Conservation (phyloP, 768 basidiomycete species). For the Xerocomellus amylosporus region DNA sequence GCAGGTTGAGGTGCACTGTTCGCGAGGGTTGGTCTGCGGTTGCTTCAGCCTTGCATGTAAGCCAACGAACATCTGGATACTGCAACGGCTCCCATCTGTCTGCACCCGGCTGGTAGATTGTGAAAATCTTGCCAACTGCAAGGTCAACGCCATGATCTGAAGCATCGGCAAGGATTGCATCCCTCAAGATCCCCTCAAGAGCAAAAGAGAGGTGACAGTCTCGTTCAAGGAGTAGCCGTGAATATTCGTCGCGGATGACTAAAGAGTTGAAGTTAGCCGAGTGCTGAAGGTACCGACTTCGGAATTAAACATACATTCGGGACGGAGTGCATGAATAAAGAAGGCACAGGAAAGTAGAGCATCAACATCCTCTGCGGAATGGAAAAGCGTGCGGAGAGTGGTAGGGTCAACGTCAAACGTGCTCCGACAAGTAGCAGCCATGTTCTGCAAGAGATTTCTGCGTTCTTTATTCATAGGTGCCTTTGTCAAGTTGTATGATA, state of each 20-base stretch:
- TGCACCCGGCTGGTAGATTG: neutral
- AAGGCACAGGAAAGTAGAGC: neutral
- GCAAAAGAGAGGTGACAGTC: neutral
- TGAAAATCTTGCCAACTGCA: neutral
- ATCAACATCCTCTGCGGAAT: neutral
- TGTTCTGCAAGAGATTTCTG: neutral
- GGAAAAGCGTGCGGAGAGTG: neutral
- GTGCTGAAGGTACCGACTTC: too few species aligned
- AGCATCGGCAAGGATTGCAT: neutral
- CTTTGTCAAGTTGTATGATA: neutral
- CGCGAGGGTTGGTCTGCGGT: neutral
- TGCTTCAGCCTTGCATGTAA: neutral
- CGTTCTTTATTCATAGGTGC: neutral
- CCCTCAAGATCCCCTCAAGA: neutral
- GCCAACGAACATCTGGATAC: neutral
- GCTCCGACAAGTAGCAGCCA: neutral
- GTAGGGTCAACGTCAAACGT: neutral
- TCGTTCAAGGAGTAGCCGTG: neutral
- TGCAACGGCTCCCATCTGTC: neutral
- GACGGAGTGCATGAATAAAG: neutral
- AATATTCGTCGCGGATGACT: neutral
- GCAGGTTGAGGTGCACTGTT: neutral
- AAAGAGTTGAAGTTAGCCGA: too few species aligned
- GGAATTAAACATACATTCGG: too few species aligned
- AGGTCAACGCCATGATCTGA: neutral